Evolutionary conservation across 768 basidiomycete species (phyloP), one percentile per base, ranked within the genome.

Genomic region (Dictyophora rubrovolvata): DNA sequence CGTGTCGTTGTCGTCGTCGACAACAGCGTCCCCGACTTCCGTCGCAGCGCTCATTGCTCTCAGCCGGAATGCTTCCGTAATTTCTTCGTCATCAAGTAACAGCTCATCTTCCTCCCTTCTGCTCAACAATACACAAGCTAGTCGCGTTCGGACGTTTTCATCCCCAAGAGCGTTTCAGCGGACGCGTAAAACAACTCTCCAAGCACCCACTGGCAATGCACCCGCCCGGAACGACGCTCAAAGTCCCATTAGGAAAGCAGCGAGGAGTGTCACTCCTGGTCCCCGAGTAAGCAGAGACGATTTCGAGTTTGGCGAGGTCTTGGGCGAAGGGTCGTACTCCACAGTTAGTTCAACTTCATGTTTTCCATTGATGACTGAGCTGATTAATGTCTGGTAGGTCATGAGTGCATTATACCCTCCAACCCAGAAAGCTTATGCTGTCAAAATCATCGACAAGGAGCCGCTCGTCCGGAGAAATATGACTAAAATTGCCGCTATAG

Each of bases 281-380:
- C 74, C 72, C 21, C 72, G 77, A 50, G 61, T 72, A 33, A 73
- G 76, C 1, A 74, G 78, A 0, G 79, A 82, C 51, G 87, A 90
- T 70, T 89, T 89, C 66, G 77, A 81, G 59, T 86, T 90, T 65
- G 84, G 84, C 3, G 75, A 81, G 34, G 78, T 81, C n/a, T 75
- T 91, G 2, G 89, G 89, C 18, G 86, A 89, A 67, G 89, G 89
- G 18, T 87, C 87, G 10, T 92, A 89, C 68, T 89, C 87, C 20
- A 86, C 85, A 7, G 89, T 88, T 68, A 66, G 22, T 54, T 14
- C n/a, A 47, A 54, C 21, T 51, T 16, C 35, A 22, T 33, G 4
- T 59, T 47, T 47, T 55, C 55, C 54, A 50, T 65, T 60, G 37
- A 62, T 6, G 34, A 28, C 28, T 2, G 28, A 28, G 28, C 51